Conservation (phyloP, 768 basidiomycete genomes). For the Crepidotus variabilis region DNA sequence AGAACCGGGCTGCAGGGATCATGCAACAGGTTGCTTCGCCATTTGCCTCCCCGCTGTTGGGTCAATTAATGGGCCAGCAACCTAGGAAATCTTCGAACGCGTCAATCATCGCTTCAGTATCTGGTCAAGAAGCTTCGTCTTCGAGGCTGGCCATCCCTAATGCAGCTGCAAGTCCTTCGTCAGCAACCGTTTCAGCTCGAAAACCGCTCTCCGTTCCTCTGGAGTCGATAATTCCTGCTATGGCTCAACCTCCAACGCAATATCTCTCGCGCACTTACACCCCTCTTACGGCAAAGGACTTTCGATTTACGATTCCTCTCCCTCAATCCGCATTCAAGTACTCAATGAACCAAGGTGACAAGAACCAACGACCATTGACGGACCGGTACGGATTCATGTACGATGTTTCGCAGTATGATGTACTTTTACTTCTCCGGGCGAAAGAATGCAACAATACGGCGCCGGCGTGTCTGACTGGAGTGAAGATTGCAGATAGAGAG, state of each 20-base stretch:
- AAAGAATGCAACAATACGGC: constrained; percentile 71
- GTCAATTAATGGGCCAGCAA: constrained; percentile 53
- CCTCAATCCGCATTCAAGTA: constrained; percentile 46
- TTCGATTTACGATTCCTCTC: constrained; percentile 65
- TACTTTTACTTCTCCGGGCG: constrained; percentile 70
- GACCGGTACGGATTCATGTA: constrained; percentile 93
- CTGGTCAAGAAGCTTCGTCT: constrained; percentile 10
- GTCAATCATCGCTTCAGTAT: constrained; percentile 17
- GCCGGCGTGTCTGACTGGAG: constrained; percentile 82
- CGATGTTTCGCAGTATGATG: constrained; percentile 78
- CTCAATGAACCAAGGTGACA: constrained; percentile 47
- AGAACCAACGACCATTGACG: constrained; percentile 59
- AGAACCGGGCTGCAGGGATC: constrained; percentile 23
- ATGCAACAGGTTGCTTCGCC: constrained; percentile 31
- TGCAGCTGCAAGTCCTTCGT: constrained; percentile 7
- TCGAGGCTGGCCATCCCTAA: constrained; percentile 4
- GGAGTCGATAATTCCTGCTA: constrained; percentile 80
- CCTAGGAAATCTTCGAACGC: constrained; percentile 36
- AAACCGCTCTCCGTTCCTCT: constrained; percentile 57
- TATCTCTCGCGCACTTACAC: constrained; percentile 76
- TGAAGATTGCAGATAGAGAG: constrained; percentile 81
- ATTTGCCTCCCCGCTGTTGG: constrained; percentile 57
- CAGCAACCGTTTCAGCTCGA: constrained; percentile 4
- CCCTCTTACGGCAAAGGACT: constrained; percentile 68
- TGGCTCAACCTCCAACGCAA: constrained; percentile 78